A percentile compares a stretch with the other conserved stretches of the same genome.
Evolutionary conservation across 1,139 yeast genomes (phyloP).

Genomic region (Ashbya aceris): DNA sequence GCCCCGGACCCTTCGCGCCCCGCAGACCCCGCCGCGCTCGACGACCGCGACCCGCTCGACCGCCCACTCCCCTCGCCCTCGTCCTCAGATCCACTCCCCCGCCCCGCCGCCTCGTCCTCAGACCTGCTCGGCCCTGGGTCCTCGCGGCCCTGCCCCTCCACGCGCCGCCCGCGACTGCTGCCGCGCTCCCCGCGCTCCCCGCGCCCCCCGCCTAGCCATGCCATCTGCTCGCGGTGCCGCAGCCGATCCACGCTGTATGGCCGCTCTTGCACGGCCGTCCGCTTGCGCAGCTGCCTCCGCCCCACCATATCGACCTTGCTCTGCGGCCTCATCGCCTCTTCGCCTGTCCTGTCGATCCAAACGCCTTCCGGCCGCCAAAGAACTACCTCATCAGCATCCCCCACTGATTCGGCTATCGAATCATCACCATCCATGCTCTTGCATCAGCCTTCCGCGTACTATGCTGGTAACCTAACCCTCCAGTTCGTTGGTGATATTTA

Average conservation of each 20-base stretch:
- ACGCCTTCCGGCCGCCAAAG: conserved; percentile 6
- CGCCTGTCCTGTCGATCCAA: background rate
- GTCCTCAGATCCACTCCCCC: no score
- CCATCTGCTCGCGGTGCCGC: conserved; percentile 19
- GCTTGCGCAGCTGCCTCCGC: conserved; percentile 19
- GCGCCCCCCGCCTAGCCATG: no score
- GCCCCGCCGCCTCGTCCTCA: background rate
- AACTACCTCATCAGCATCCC: conserved; percentile 11
- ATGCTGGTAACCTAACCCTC: background rate
- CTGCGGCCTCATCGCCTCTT: background rate
- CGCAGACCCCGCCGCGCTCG: no score
- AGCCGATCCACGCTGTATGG: conserved; percentile 29
- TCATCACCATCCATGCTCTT: conserved; percentile 2
- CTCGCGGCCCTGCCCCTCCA: no score
- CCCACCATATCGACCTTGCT: background rate
- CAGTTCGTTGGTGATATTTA: background rate
- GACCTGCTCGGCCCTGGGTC: no score
- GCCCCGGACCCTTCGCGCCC: no score
- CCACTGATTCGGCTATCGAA: conserved; percentile 16
- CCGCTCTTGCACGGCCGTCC: conserved; percentile 29
- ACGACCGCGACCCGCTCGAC: background rate
- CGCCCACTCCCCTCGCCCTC: no score
- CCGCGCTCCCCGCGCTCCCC: background rate
- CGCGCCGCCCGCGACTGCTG: background rate
- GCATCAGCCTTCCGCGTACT: background rate